Evolutionary conservation across 2,329 filamentous ascomycete genomes (phyloP).

Genomic region (Apiospora aurea): DNA sequence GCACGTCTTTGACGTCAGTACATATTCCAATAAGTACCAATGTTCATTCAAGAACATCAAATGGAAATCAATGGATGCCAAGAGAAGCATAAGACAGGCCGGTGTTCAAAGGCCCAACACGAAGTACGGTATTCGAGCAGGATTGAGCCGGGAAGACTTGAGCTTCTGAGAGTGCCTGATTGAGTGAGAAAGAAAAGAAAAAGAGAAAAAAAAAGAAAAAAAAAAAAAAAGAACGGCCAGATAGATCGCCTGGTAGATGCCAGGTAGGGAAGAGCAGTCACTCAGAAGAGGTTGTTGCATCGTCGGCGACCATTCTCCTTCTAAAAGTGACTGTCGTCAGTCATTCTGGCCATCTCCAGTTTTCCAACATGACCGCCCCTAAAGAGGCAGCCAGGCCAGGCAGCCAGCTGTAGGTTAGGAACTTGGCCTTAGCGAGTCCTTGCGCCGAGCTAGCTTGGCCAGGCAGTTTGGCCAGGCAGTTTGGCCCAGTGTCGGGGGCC

Average conservation of each 20-base stretch:
- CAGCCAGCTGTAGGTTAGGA: too few relatives aligned
- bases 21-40: too few relatives aligned
- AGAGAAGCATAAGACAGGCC: conserved; percentile 19
- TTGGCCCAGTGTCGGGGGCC: not conserved
- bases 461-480: not conserved
- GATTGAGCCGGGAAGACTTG: not conserved
- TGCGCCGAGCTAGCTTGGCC: not conserved
- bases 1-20: too few relatives aligned
- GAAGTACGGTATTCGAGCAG: not conserved
- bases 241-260: not conserved
- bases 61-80: conserved; percentile 28
- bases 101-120: not conserved
- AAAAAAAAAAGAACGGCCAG: too few relatives aligned
- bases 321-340: conserved; percentile 4
- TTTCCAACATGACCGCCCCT: not conserved
- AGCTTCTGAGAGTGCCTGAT: not conserved
- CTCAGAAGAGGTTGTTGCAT: not conserved
- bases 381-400: not conserved
- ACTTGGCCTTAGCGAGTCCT: not conserved
- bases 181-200: not conserved
- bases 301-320: not conserved
- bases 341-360: not conserved
- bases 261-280: not conserved
- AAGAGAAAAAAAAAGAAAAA: too few relatives aligned
- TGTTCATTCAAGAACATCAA: not conserved